Conservation (phyloP, 1,284 basidiomycete species). For the Sporisorium exsertum region DNA sequence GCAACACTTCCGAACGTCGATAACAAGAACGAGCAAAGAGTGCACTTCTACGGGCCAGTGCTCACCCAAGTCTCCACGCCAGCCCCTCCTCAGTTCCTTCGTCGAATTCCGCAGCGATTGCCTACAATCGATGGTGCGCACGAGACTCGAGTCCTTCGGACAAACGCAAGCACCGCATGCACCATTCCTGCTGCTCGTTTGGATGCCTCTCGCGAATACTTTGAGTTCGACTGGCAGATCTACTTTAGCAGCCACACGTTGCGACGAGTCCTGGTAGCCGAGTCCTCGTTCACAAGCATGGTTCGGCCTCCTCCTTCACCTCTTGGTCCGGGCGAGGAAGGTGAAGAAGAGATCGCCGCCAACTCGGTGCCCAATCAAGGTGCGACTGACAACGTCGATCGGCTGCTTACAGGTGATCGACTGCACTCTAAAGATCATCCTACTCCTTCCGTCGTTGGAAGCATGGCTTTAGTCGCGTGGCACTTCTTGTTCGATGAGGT, state of each 20-base stretch:
- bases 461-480: neutral
- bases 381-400: neutral
- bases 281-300: neutral
- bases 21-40: neutral
- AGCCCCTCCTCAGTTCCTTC: neutral
- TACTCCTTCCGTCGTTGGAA: neutral
- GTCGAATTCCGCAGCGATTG: slow-evolving; percentile 12
- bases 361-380: neutral
- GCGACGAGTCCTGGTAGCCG: slow-evolving; percentile 3
- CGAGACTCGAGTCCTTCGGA: neutral
- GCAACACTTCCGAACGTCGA: neutral
- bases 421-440: slow-evolving; percentile 12
- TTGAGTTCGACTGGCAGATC: slow-evolving; percentile 24
- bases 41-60: slow-evolving; percentile 6
- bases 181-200: slow-evolving; percentile 10
- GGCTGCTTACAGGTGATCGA: slow-evolving; percentile 14
- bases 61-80: slow-evolving; percentile 9
- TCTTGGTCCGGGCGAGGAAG: slow-evolving; percentile 6
- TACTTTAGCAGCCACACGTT: slow-evolving; percentile 14
- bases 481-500: slow-evolving; percentile 1
- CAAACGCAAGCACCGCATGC: slow-evolving; percentile 17
- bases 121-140: neutral
- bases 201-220: slow-evolving; percentile 7
- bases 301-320: neutral
- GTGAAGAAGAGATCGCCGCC: slow-evolving; percentile 9